Evolutionary conservation across 495 filamentous ascomycete genomes (phyloP).

Genomic region (Thermochaetoides thermophila): DNA sequence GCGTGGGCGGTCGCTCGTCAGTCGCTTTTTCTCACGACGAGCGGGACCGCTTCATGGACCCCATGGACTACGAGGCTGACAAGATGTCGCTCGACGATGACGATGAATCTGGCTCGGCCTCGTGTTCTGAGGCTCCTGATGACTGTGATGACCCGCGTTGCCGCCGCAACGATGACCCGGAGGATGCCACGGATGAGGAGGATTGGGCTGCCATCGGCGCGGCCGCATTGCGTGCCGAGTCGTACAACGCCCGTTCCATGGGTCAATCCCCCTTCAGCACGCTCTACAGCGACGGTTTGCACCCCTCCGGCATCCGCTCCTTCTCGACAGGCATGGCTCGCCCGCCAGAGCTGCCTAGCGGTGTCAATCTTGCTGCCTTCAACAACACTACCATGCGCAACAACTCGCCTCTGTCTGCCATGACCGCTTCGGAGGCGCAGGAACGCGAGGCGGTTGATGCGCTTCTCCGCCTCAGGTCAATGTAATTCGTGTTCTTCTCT

Average conservation of each 20-base stretch:
- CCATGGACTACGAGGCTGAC: conserved; percentile 79
- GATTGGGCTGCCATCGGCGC: conserved; percentile 90
- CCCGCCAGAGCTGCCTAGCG: conserved; percentile 23
- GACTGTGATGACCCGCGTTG: conserved; percentile 51
- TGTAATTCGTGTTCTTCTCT: too few relatives aligned
- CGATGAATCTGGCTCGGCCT: conserved; percentile 55
- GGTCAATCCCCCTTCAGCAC: conserved; percentile 22
- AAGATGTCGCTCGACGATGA: conserved; percentile 85
- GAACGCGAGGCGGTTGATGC: conserved; percentile 79
- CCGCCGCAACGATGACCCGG: conserved; percentile 47
- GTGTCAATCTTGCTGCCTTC: conserved; percentile 30
- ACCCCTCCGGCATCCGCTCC: conserved; percentile 23
- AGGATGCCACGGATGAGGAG: conserved; percentile 89
- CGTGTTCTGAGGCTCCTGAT: conserved; percentile 62
- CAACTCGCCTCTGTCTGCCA: conserved; percentile 34
- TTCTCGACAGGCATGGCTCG: conserved; percentile 36
- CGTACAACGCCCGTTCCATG: conserved; percentile 30
- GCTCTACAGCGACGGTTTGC: conserved; percentile 32
- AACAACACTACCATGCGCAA: too few relatives aligned
- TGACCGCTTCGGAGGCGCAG: conserved; percentile 42
- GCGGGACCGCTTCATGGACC: conserved; percentile 39
- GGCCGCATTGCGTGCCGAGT: conserved; percentile 62
- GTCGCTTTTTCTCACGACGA: conserved; percentile 59
- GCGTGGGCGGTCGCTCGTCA: conserved; percentile 31
- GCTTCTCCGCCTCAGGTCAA: conserved; percentile 69